phyloP scores from a whole-genome alignment of 1,284 basidiomycete species.

The Cryptococcus amylolentus region DNA sequence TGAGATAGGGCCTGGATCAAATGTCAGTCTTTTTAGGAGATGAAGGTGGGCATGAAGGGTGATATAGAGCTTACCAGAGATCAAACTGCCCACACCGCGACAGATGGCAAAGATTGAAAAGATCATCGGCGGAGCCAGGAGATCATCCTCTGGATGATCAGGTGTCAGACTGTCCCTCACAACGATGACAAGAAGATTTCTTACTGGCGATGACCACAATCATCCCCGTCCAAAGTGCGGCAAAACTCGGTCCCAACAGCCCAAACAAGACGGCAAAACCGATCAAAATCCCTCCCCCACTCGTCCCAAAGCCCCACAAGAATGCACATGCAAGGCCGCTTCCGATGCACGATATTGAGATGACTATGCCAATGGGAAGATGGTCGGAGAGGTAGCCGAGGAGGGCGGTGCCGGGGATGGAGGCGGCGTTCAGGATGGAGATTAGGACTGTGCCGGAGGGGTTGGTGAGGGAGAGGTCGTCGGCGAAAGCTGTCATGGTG shows the following conservation, averaged over 20 bases:
- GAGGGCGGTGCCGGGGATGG: slow-evolving; percentile 41
- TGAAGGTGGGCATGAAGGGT: not conserved
- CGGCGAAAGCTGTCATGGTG: slow-evolving; percentile 32
- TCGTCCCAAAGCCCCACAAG: slow-evolving; percentile 48
- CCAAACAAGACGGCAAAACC: slow-evolving; percentile 37
- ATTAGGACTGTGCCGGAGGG: slow-evolving; percentile 44
- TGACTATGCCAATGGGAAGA: slow-evolving; percentile 30
- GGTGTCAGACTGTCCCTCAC: not conserved
- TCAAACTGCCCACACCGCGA: slow-evolving; percentile 46
- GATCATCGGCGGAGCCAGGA: slow-evolving; percentile 29
- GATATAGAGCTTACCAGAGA: slow-evolving; percentile 27
- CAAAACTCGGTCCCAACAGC: slow-evolving; percentile 31
- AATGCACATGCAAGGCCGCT: slow-evolving; percentile 39
- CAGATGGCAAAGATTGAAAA: slow-evolving; percentile 45
- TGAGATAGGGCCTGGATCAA: slow-evolving; percentile 30
- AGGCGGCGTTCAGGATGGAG: slow-evolving; percentile 47
- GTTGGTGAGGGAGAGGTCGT: slow-evolving; percentile 31
- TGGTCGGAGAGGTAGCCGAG: slow-evolving; percentile 44
- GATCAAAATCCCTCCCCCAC: slow-evolving; percentile 23
- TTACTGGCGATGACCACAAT: slow-evolving; percentile 34
- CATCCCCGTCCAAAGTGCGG: slow-evolving; percentile 38
- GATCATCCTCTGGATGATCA: slow-evolving; percentile 37
- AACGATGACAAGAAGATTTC: slow-evolving; percentile 2
- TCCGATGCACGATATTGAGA: slow-evolving; percentile 38
- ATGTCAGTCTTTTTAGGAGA: not conserved